These are phyloP conservation scores for Cyclotella cryptica DNA, from an alignment of 108 stramenopile species.

Conservation along the genomic window DNA sequence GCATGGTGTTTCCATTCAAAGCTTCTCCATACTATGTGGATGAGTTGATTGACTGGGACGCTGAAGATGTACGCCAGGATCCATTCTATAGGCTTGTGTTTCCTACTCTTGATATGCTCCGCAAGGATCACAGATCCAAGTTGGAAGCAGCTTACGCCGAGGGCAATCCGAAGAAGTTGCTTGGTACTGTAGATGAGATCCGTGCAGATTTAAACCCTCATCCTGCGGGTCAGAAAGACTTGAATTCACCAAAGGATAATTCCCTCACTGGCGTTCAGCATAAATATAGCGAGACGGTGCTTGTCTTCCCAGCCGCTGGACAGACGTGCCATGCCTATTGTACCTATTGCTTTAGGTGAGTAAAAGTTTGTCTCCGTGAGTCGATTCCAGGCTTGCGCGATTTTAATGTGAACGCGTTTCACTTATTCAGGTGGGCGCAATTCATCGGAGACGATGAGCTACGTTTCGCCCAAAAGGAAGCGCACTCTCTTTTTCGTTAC, in stretches of 20 bases:
- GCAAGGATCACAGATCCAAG: conserved; percentile 38
- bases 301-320: conserved; percentile 66
- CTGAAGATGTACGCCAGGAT: conserved; percentile 53
- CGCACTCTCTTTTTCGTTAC: conserved; percentile 56
- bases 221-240: conserved; percentile 69
- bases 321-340: conserved; percentile 74
- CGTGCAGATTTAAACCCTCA: conserved; percentile 66
- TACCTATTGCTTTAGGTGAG: conserved; percentile 59
- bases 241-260: conserved; percentile 58
- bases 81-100: conserved; percentile 65
- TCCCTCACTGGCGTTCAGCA: conserved; percentile 66
- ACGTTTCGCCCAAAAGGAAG: conserved; percentile 71
- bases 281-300: conserved; percentile 68
- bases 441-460: conserved; percentile 65
- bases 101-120: conserved; percentile 63
- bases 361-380: too few relatives aligned
- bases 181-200: conserved; percentile 51
- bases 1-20: conserved; percentile 66
- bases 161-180: conserved; percentile 48
- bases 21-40: conserved; percentile 64
- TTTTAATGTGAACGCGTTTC: too few relatives aligned
- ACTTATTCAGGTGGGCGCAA: conserved; percentile 75
- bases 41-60: conserved; percentile 62
- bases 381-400: too few relatives aligned
- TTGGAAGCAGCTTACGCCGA: conserved; percentile 44